Evolutionary conservation across 352 stramenopile species (phyloP).

Genomic region (Globisporangium spinosum): DNA sequence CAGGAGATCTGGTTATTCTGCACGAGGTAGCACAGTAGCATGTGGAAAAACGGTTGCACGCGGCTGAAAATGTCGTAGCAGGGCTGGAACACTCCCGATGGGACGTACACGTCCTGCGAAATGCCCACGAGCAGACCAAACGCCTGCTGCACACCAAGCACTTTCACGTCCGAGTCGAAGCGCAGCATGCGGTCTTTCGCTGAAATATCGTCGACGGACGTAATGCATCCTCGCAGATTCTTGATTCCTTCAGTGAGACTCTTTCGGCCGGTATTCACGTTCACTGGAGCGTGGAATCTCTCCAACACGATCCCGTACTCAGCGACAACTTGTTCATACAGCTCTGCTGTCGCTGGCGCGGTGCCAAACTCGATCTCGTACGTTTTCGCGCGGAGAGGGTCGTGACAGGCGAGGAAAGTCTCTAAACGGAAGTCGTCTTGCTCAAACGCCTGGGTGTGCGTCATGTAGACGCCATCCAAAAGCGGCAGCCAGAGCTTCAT

Average conservation of each 20-base stretch:
- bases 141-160: conserved; percentile 55
- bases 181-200: conserved; percentile 63
- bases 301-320: conserved; percentile 73
- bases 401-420: conserved; percentile 74
- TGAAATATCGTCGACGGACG: conserved; percentile 53
- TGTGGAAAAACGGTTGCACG: conserved; percentile 82
- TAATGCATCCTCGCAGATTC: conserved; percentile 54
- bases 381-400: conserved; percentile 76
- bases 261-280: conserved; percentile 15
- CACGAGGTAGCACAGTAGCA: conserved; percentile 62
- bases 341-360: conserved; percentile 47
- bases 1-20: conserved; percentile 58
- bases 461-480: conserved; percentile 72
- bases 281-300: conserved; percentile 27
- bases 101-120: conserved; percentile 80
- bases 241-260: conserved; percentile 31
- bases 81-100: conserved; percentile 46
- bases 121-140: conserved; percentile 76
- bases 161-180: conserved; percentile 75
- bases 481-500: conserved; percentile 77
- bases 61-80: conserved; percentile 77
- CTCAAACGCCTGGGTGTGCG: conserved; percentile 55
- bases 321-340: conserved; percentile 66
- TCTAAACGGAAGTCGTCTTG: conserved; percentile 40
- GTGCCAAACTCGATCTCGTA: conserved; percentile 81